Evolutionary conservation across 768 basidiomycete species (phyloP).

Genomic region (Amanita inopinata): DNA sequence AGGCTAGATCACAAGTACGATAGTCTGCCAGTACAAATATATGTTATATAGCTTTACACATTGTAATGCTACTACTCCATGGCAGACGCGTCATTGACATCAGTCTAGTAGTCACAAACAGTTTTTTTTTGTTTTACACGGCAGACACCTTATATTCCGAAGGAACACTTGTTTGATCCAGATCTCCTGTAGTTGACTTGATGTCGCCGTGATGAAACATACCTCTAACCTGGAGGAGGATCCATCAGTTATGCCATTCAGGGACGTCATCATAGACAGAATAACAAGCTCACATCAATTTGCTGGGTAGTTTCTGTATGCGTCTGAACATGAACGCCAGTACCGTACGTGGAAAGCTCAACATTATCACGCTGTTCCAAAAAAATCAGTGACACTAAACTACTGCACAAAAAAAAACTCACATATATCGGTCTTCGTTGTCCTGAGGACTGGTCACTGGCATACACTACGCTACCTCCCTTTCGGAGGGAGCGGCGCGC

Average conservation of each 20-base stretch:
- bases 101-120: too few relatives aligned
- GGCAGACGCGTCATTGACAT: too few relatives aligned
- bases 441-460: constrained; percentile 7
- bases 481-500: constrained; percentile 18
- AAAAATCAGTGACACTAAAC: not conserved
- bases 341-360: constrained; percentile 13
- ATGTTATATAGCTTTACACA: too few relatives aligned
- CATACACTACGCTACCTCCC: constrained; percentile 8
- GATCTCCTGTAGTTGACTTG: not conserved
- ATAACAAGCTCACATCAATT: constrained; percentile 16
- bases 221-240: not conserved
- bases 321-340: constrained; percentile 16
- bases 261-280: not conserved
- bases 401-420: not conserved
- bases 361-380: constrained; percentile 11
- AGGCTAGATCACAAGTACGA: too few relatives aligned
- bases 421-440: constrained; percentile 7
- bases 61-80: too few relatives aligned
- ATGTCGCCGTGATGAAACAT: not conserved
- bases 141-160: not conserved
- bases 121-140: too few relatives aligned
- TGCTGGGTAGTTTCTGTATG: constrained; percentile 18
- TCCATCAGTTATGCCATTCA: not conserved
- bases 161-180: not conserved
- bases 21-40: too few relatives aligned